Evolutionary conservation across 169 alveolate genomes (phyloP).

Genomic region (Plasmodium berghei): DNA sequence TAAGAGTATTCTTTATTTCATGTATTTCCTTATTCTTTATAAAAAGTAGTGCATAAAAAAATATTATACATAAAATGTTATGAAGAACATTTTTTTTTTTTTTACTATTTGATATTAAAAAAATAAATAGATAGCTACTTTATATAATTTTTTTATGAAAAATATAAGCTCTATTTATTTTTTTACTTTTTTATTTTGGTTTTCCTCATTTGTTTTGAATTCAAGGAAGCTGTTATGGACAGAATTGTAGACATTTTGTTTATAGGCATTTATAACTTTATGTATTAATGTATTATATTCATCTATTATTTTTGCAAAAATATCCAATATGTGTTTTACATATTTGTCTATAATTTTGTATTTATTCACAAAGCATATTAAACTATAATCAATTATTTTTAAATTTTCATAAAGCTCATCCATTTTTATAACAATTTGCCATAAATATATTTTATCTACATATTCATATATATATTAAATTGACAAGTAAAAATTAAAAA

Average conservation of each 20-base stretch:
- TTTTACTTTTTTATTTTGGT: constrained; percentile 42
- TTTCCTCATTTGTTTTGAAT: constrained; percentile 32
- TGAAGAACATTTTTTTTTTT: not conserved
- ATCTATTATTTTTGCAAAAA: constrained; percentile 26
- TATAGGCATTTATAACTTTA: constrained; percentile 16
- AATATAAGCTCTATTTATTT: not conserved
- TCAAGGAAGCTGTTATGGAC: constrained; percentile 46
- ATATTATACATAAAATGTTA: not conserved
- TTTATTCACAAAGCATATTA: constrained; percentile 52
- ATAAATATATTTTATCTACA: not conserved
- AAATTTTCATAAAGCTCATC: constrained; percentile 66
- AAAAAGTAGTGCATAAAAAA: not conserved
- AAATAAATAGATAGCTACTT: not conserved
- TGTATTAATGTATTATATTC: constrained; percentile 55
- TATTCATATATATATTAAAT: not conserved
- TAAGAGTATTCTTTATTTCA: constrained; percentile 56
- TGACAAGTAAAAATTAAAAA: too few relatives aligned
- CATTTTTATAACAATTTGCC: constrained; percentile 13
- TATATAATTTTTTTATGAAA: not conserved
- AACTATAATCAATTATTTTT: constrained; percentile 51
- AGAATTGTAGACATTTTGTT: constrained; percentile 45
- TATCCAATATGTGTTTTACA: constrained; percentile 7
- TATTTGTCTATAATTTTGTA: constrained; percentile 42
- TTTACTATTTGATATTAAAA: not conserved
- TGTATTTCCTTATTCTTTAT: constrained; percentile 43